A percentile compares a stretch with the other conserved stretches of the same genome.
These are phyloP conservation scores for Talaromyces amestolkiae DNA, from an alignment of 2,329 filamentous ascomycete genomes.

Conservation along the genomic window DNA sequence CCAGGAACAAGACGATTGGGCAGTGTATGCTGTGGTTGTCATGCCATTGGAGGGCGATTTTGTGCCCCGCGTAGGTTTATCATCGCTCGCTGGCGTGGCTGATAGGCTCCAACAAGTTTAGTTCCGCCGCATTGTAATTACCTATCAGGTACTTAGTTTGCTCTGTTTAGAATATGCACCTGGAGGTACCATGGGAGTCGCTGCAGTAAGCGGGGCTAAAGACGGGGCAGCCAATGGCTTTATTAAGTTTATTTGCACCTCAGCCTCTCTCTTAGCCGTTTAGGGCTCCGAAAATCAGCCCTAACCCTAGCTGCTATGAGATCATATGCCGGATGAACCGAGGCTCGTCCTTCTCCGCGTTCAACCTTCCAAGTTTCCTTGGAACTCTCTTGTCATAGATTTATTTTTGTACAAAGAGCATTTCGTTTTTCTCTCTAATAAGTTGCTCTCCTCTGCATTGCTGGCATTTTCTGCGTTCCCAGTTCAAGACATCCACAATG, in stretches of 20 bases:
- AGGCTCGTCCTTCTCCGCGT: neutral
- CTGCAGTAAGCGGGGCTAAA: neutral
- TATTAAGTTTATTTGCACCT: neutral
- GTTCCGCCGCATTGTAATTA: neutral
- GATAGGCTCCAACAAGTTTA: conserved; percentile 2
- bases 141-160: conserved; percentile 1
- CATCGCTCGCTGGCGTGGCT: neutral
- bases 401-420: neutral
- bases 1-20: neutral
- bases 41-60: neutral
- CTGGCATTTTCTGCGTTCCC: too few relatives aligned
- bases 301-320: neutral
- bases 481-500: conserved; percentile 23
- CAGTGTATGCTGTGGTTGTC: neutral
- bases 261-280: neutral
- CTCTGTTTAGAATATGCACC: neutral
- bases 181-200: neutral
- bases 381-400: neutral
- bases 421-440: too few relatives aligned
- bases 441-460: neutral
- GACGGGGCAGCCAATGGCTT: conserved; percentile 4
- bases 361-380: neutral
- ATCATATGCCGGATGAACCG: neutral
- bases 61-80: conserved; percentile 1
- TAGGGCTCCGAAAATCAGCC: neutral